Conservation (phyloP, 257 asterid genomes). For the Vinca minor region DNA sequence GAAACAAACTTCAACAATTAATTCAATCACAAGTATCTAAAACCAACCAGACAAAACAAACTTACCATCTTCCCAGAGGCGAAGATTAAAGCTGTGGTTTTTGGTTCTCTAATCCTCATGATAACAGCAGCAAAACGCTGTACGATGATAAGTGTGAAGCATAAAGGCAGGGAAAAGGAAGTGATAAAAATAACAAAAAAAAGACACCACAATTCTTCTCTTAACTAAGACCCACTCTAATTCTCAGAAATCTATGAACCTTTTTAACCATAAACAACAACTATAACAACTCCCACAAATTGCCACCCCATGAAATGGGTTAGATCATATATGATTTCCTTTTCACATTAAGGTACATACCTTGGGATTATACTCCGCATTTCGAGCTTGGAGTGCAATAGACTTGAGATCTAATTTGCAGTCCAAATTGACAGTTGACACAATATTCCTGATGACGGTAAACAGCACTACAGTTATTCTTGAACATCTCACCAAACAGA, state of each 20-base stretch:
- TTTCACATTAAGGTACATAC: slow-evolving; percentile 18
- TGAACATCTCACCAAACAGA: neutral
- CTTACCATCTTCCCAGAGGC: slow-evolving; percentile 45
- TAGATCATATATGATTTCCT: neutral
- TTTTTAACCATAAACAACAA: neutral
- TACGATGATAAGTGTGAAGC: neutral
- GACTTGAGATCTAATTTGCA: slow-evolving; percentile 89
- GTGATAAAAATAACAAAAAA: neutral
- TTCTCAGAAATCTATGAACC: neutral
- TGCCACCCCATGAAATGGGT: neutral
- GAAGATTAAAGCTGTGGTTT: slow-evolving; percentile 37
- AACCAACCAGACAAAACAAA: neutral
- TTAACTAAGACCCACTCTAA: neutral
- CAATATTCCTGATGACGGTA: slow-evolving; percentile 55
- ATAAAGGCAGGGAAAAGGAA: neutral
- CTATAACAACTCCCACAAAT: neutral
- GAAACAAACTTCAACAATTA: neutral
- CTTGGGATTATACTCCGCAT: slow-evolving; percentile 94
- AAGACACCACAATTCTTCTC: neutral
- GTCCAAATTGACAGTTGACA: slow-evolving; percentile 83
- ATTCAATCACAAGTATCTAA: neutral
- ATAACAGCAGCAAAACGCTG: slow-evolving; percentile 46
- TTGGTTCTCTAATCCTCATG: slow-evolving; percentile 44
- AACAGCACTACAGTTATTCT: neutral
- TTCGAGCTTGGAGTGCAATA: slow-evolving; percentile 83